Conservation (phyloP, 306 rosid genomes). For the Bauhinia variegata region DNA sequence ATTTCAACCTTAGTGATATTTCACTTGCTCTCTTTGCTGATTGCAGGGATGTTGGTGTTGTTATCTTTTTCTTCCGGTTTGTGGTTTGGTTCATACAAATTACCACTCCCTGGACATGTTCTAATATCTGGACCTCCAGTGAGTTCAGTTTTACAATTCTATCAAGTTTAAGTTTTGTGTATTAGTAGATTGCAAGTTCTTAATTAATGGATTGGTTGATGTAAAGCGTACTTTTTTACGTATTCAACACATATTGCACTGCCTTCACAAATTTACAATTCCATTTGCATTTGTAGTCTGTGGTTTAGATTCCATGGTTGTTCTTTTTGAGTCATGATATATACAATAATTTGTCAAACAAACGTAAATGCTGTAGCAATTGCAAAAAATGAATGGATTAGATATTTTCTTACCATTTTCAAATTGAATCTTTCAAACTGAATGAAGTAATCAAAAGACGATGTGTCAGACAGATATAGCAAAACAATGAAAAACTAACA, state of each 20-base stretch:
- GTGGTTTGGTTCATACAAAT: constrained; percentile 74
- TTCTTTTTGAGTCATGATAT: neutral
- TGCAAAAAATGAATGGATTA: too few species aligned
- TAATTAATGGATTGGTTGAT: constrained; percentile 13
- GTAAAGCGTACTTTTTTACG: constrained; percentile 12
- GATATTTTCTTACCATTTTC: too few species aligned
- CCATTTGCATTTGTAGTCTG: neutral
- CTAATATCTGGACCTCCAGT: constrained; percentile 91
- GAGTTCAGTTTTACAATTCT: constrained; percentile 43
- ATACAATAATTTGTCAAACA: neutral
- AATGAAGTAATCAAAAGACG: too few species aligned
- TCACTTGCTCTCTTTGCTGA: constrained; percentile 36
- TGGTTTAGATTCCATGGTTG: neutral
- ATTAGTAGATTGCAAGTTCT: constrained; percentile 24
- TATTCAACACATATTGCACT: constrained; percentile 8
- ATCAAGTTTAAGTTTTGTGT: constrained; percentile 13
- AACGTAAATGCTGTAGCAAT: neutral
- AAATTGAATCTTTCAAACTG: too few species aligned
- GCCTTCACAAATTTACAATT: neutral
- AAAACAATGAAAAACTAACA: too few species aligned
- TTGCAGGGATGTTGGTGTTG: constrained; percentile 75
- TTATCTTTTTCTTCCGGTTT: constrained; percentile 68
- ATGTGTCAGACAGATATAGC: too few species aligned
- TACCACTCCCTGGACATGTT: constrained; percentile 91
- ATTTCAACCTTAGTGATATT: constrained; percentile 18